Base-by-base conservation (phyloP, 140 eudicot genomes). In the Oenanthe javanica region DNA sequence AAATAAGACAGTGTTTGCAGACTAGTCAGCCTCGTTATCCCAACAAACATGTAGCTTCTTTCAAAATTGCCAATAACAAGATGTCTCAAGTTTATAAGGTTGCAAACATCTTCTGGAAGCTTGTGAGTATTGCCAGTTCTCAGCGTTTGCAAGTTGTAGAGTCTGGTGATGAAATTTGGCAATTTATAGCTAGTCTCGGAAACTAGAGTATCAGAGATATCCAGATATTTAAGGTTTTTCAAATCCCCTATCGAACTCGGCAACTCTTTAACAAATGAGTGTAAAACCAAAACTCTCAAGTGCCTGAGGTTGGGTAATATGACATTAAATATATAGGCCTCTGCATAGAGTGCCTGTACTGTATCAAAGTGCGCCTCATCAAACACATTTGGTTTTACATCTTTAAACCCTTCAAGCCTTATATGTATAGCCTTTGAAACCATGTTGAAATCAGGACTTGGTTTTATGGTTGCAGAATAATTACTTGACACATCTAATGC, bases 401-500 rank as follows among this genome's bases (percentile, higher is more conserved):
- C 14, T 23, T 23, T 6, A 9, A 23, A 61, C 38, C 70, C 70
- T 61, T 61, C 70, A 38, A 61, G 15, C 15, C 38, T 61, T 61
- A 23, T 14, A 61, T 61, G 11, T n/a, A 9, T 12, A 61, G 70
- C 70, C 36, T 69, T 16, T 27, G 19, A 69, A 12, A 36, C 47
- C 43, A 3, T 13, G 47, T 69, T 14, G 4, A 31, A 5, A 31
- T 36, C 47, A 14, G 1, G 47, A 69, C 47, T 69, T 69, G 19
- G 6, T 3, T 42, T 36, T 69, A 36, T 46, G 36, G 75, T 69
- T 12, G n/a, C 47, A 69, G 75, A 69, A 21, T 19, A 76, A 78
- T 43, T 46, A 43, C 64, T 47, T 38, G 85, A 81, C 77, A 72
- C 45, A 15, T 82, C 23, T 7, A 46, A 51, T 5, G 81, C 87